phyloP scores from a whole-genome alignment of 345 rosid species.

The Populus deltoides region DNA sequence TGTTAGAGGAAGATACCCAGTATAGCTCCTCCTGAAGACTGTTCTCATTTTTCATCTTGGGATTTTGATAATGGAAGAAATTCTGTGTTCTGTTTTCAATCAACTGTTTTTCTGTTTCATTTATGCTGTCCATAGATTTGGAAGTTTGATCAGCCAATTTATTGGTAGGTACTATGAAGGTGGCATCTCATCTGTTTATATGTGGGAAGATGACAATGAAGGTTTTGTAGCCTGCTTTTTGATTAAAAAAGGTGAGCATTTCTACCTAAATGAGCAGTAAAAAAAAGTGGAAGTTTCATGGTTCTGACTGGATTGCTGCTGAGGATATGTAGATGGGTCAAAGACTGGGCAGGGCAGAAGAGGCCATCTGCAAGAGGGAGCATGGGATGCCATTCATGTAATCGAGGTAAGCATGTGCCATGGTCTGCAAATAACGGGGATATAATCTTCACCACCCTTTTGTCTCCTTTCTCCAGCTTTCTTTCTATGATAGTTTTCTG shows the following conservation, averaged over 20 bases:
- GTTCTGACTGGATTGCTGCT: constrained; percentile 18
- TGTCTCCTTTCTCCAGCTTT: neutral
- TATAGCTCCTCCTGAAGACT: neutral
- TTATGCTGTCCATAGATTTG: neutral
- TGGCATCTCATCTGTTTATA: constrained; percentile 91
- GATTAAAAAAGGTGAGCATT: constrained; percentile 80
- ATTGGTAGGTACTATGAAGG: constrained; percentile 91
- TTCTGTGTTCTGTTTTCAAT: neutral
- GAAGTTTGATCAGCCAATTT: constrained; percentile 32
- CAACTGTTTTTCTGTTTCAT: constrained; percentile 2
- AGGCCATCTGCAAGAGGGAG: constrained; percentile 91
- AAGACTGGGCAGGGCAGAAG: constrained; percentile 89
- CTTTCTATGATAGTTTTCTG: neutral
- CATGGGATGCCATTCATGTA: constrained; percentile 98
- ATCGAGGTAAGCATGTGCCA: constrained; percentile 53
- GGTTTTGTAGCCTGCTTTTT: constrained; percentile 91
- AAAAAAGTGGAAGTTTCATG: neutral
- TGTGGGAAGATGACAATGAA: constrained; percentile 96
- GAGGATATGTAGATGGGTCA: constrained; percentile 65
- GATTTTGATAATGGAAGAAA: neutral
- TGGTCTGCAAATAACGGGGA: neutral
- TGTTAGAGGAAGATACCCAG: neutral
- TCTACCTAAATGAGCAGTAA: neutral
- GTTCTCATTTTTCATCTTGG: neutral
- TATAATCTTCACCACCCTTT: neutral